Evolutionary conservation across 2,329 filamentous ascomycete species (phyloP).

Genomic region (Paraphaeosphaeria minitans): DNA sequence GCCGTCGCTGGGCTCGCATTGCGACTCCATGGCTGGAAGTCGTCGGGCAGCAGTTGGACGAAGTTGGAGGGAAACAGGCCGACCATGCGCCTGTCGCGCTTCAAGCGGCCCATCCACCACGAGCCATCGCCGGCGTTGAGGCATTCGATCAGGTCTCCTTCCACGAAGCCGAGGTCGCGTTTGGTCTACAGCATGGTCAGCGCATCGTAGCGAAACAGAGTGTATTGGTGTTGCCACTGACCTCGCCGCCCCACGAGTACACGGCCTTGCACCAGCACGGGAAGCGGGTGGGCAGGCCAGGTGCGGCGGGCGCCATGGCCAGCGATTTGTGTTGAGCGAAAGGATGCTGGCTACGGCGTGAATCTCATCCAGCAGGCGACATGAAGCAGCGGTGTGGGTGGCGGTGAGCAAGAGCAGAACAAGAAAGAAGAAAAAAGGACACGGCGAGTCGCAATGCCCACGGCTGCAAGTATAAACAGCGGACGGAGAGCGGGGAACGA

Average conservation of each 20-base stretch:
- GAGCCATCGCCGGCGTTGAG: slow-evolving; percentile 96
- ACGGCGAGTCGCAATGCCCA: neutral
- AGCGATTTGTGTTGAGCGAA: slow-evolving; percentile 4
- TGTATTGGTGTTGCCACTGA: slow-evolving; percentile 30
- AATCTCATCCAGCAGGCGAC: neutral
- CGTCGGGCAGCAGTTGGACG: slow-evolving; percentile 83
- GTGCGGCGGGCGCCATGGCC: slow-evolving; percentile 53
- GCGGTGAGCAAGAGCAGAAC: too few relatives aligned
- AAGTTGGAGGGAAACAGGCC: slow-evolving; percentile 98
- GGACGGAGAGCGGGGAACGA: slow-evolving; percentile 5
- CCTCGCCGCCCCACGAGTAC: slow-evolving; percentile 91
- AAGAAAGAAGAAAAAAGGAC: too few relatives aligned
- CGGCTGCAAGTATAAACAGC: neutral
- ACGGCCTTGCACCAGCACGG: slow-evolving; percentile 91
- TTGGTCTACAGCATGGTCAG: slow-evolving; percentile 65
- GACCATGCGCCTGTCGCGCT: slow-evolving; percentile 86
- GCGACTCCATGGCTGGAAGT: slow-evolving; percentile 76
- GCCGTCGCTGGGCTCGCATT: slow-evolving; percentile 56
- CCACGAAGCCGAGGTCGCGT: slow-evolving; percentile 93
- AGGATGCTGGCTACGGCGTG: slow-evolving; percentile 1
- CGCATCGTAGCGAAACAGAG: slow-evolving; percentile 13
- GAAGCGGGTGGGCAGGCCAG: slow-evolving; percentile 73
- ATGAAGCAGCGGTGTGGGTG: neutral
- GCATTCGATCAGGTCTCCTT: slow-evolving; percentile 97
- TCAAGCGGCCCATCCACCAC: slow-evolving; percentile 96